Conservation (phyloP, 352 stramenopile genomes). For the Phytophthora agathidicida region DNA sequence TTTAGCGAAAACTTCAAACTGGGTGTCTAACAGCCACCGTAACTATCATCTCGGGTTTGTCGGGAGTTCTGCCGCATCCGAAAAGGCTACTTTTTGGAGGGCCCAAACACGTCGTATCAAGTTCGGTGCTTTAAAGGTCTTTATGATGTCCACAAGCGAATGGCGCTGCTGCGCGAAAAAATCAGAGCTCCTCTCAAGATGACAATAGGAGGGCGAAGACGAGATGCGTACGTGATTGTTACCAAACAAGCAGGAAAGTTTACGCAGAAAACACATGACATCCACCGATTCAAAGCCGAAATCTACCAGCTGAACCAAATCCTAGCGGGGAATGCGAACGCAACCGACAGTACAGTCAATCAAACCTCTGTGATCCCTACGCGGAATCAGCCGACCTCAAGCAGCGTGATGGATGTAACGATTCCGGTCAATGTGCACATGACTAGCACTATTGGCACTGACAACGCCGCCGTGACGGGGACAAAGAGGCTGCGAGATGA, state of each 20-base stretch:
- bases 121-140: constrained; percentile 7
- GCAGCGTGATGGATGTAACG: too few relatives aligned
- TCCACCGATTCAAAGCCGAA: constrained; percentile 10
- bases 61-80: too few relatives aligned
- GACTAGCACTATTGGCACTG: background rate
- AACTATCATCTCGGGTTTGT: too few relatives aligned
- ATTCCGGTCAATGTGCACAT: background rate
- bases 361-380: too few relatives aligned
- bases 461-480: background rate
- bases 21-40: too few relatives aligned
- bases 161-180: constrained; percentile 4
- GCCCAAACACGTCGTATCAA: background rate
- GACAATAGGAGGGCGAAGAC: background rate
- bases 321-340: background rate
- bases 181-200: constrained; percentile 13
- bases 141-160: constrained; percentile 2
- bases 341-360: background rate
- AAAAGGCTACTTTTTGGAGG: too few relatives aligned
- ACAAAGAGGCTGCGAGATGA: constrained; percentile 13
- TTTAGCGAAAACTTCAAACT: too few relatives aligned
- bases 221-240: constrained; percentile 7
- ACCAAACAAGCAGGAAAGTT: constrained; percentile 8
- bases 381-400: too few relatives aligned
- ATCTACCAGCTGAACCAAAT: constrained; percentile 3
- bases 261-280: background rate